Evolutionary conservation across 345 rosid genomes (phyloP).

Genomic region (Ailanthus altissimus): DNA sequence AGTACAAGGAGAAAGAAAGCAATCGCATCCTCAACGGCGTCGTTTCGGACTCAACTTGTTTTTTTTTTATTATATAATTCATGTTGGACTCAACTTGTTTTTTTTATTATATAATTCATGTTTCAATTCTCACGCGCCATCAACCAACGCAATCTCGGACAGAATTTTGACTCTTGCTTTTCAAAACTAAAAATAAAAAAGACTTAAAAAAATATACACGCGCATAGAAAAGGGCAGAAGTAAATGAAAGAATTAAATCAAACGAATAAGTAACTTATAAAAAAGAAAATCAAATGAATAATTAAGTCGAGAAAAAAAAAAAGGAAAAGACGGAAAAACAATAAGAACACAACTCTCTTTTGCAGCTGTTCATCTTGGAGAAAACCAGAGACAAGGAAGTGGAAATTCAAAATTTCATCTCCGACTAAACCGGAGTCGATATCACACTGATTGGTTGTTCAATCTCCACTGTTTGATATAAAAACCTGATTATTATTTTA

Average conservation of each 20-base stretch:
- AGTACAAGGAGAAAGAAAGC: too few species aligned
- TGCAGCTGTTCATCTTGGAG: not conserved
- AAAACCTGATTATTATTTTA: conserved; percentile 11
- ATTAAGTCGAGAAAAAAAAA: not conserved
- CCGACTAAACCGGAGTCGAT: conserved; percentile 3
- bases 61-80: not conserved
- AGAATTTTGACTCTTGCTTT: not conserved
- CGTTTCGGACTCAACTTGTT: not conserved
- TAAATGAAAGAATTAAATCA: not conserved
- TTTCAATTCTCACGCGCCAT: not conserved
- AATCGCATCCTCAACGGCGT: not conserved
- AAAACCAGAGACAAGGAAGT: not conserved
- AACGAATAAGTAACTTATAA: not conserved
- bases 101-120: not conserved
- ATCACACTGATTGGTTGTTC: conserved; percentile 16
- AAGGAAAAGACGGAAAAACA: too few species aligned
- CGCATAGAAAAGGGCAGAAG: not conserved
- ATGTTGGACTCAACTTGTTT: not conserved
- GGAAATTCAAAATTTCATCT: conserved; percentile 6
- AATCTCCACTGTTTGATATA: conserved; percentile 13
- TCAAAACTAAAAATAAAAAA: not conserved
- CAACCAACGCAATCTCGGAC: not conserved
- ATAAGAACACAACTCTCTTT: not conserved
- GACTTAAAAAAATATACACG: not conserved
- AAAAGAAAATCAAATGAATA: not conserved